Conservation (phyloP, 345 rosid species). For the Eucalyptus cloeziana region DNA sequence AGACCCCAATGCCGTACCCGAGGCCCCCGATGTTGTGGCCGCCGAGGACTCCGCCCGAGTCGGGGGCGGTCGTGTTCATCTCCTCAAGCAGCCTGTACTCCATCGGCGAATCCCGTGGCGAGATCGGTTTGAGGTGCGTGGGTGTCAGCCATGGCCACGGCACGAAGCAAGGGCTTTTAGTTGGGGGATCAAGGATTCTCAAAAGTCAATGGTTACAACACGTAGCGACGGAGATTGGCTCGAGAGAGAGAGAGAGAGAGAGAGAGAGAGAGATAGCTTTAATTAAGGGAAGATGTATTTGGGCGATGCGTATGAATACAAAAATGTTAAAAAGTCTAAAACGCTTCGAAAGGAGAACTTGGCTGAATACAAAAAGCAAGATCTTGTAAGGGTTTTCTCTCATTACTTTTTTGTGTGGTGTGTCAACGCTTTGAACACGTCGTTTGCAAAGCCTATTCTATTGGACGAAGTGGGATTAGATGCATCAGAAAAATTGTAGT, state of each 20-base stretch:
- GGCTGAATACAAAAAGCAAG: background rate
- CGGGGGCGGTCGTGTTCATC: conserved; percentile 3
- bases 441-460: background rate
- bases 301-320: background rate
- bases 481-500: background rate
- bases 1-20: conserved; percentile 31
- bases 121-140: background rate
- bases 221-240: background rate
- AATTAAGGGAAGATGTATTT: background rate
- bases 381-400: background rate
- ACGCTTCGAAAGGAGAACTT: background rate
- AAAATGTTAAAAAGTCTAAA: background rate
- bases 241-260: background rate
- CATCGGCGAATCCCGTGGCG: background rate
- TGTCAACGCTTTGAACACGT: background rate
- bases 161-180: background rate
- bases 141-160: conserved; percentile 21
- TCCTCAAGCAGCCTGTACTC: background rate
- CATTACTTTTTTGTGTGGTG: background rate
- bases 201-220: conserved; percentile 26
- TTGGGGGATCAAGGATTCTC: background rate
- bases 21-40: conserved; percentile 14
- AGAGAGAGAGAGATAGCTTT: background rate
- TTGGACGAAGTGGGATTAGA: background rate
- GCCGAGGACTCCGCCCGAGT: background rate